Evolutionary conservation across 2,329 filamentous ascomycete genomes (phyloP).

Genomic region (Coniochaeta ligniaria): DNA sequence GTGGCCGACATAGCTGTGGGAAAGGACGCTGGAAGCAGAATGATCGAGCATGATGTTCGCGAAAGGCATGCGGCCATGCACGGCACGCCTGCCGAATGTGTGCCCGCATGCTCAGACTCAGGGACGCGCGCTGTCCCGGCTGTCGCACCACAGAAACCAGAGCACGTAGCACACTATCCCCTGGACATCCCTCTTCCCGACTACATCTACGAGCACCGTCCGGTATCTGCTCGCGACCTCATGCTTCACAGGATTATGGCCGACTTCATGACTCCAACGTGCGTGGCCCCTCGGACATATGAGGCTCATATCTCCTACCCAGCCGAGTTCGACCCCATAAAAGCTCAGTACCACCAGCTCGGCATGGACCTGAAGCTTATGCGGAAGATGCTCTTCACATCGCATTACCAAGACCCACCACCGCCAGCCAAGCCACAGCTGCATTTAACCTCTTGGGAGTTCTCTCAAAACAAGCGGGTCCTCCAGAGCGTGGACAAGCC

Average conservation of each 20-base stretch:
- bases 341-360: constrained; percentile 13
- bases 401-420: constrained; percentile 2
- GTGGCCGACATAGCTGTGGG: too few species aligned
- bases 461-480: neutral
- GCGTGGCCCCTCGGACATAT: constrained; percentile 8
- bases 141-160: constrained; percentile 14
- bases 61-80: too few species aligned
- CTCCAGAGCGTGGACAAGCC: neutral
- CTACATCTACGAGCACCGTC: constrained; percentile 23
- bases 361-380: constrained; percentile 19
- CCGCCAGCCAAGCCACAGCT: neutral
- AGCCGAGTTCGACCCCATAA: constrained; percentile 11
- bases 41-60: too few species aligned
- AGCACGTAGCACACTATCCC: constrained; percentile 19
- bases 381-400: constrained; percentile 16
- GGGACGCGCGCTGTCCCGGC: neutral
- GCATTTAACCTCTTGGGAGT: neutral
- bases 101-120: neutral
- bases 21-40: too few species aligned
- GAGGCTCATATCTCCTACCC: neutral
- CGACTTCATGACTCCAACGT: constrained; percentile 18
- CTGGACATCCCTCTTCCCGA: constrained; percentile 24
- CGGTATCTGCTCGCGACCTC: constrained; percentile 21
- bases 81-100: neutral
- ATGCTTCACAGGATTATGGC: constrained; percentile 23